A percentile compares a stretch with the other conserved stretches of the same genome.
Evolutionary conservation across 2,329 filamentous ascomycete species (phyloP).

Genomic region (Balansia obtecta): DNA sequence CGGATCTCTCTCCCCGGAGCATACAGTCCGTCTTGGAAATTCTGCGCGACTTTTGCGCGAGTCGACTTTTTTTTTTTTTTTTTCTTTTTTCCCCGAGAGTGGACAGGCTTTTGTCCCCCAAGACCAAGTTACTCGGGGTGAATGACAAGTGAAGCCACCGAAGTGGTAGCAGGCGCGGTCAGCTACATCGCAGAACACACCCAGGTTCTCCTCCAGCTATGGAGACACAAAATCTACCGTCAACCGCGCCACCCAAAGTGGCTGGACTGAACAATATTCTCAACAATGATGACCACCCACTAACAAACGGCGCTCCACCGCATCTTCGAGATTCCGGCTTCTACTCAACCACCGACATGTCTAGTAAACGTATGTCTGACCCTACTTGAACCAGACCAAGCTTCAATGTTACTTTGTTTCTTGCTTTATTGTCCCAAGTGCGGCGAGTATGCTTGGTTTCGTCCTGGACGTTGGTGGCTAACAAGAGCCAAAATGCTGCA

Average conservation of each 20-base stretch:
- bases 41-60: neutral
- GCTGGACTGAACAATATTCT: slow-evolving; percentile 27
- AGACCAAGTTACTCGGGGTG: neutral
- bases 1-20: too few species aligned
- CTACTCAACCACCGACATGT: slow-evolving; percentile 30
- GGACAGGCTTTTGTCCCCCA: neutral
- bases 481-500: slow-evolving; percentile 8
- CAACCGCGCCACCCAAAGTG: slow-evolving; percentile 16
- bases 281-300: slow-evolving; percentile 22
- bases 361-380: slow-evolving; percentile 27
- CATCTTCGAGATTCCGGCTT: slow-evolving; percentile 30
- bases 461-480: neutral
- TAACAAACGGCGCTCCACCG: slow-evolving; percentile 15
- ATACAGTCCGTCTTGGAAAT: too few species aligned
- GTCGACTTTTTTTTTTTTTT: neutral
- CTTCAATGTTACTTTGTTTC: neutral
- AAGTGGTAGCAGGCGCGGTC: neutral
- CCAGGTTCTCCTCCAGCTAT: slow-evolving; percentile 1
- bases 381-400: neutral
- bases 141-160: neutral
- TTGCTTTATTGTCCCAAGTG: too few species aligned
- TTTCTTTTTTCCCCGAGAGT: too few species aligned
- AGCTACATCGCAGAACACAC: neutral
- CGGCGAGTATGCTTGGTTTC: too few species aligned
- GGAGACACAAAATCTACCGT: slow-evolving; percentile 10